Conservation (phyloP, 306 rosid genomes). For the Betula pendula region DNA sequence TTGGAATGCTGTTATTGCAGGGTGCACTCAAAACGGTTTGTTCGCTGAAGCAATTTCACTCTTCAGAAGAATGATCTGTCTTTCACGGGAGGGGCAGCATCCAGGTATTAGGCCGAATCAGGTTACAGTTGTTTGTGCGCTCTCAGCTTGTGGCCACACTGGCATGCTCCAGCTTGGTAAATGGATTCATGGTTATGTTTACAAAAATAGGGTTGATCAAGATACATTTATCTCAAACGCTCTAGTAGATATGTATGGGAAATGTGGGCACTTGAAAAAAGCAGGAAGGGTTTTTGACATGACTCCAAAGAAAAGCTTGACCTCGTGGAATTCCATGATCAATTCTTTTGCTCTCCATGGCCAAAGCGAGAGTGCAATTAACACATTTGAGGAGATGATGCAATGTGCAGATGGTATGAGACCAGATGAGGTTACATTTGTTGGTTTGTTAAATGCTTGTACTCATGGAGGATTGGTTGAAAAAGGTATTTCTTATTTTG, state of each 20-base stretch:
- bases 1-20: conserved; percentile 78
- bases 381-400: conserved; percentile 58
- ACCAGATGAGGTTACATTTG: conserved; percentile 72
- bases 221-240: conserved; percentile 62
- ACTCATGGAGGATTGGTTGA: conserved; percentile 79
- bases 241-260: conserved; percentile 83
- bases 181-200: conserved; percentile 71
- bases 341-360: conserved; percentile 77
- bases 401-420: conserved; percentile 22
- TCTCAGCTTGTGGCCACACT: conserved; percentile 77
- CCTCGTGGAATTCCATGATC: conserved; percentile 78
- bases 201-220: conserved; percentile 39
- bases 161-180: conserved; percentile 81
- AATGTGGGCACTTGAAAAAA: conserved; percentile 60
- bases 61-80: conserved; percentile 52
- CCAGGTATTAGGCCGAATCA: conserved; percentile 52
- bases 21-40: conserved; percentile 75
- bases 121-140: conserved; percentile 63
- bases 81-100: conserved; percentile 26
- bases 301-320: conserved; percentile 49
- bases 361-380: conserved; percentile 48
- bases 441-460: conserved; percentile 78
- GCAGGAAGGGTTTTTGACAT: conserved; percentile 63
- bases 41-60: conserved; percentile 58
- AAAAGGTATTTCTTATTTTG: conserved; percentile 57